phyloP scores from a whole-genome alignment of 495 filamentous ascomycete genomes.

The Penicillium parvum region DNA sequence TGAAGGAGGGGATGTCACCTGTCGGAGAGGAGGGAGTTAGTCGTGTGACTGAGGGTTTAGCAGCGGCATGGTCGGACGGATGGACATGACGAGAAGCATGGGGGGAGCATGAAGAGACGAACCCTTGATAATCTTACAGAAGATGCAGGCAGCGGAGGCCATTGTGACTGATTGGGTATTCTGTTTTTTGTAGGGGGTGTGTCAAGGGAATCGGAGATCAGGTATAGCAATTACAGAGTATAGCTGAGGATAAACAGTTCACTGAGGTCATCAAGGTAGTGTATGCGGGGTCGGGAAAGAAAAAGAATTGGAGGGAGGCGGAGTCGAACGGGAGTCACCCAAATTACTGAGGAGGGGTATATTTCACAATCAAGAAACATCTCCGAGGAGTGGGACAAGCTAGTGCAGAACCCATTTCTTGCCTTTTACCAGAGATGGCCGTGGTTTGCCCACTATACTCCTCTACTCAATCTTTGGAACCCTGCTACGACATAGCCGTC shows the following conservation, averaged over 20 bases:
- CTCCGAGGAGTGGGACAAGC: conserved; percentile 47
- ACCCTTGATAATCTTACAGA: conserved; percentile 98
- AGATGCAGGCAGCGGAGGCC: conserved; percentile 72
- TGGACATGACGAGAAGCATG: too few relatives aligned
- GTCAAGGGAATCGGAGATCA: not conserved
- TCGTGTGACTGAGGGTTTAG: too few relatives aligned
- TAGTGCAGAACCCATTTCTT: conserved; percentile 62
- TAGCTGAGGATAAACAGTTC: too few relatives aligned
- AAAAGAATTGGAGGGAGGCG: conserved; percentile 7
- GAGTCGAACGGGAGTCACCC: conserved; percentile 22
- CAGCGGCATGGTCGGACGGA: too few relatives aligned
- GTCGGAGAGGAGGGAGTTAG: conserved; percentile 3
- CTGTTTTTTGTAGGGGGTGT: conserved; percentile 10
- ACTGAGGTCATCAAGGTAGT: conserved; percentile 15
- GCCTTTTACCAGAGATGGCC: conserved; percentile 68
- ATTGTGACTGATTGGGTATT: conserved; percentile 22
- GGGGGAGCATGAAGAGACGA: conserved; percentile 12
- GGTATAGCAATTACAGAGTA: not conserved
- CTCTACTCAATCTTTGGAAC: conserved; percentile 59
- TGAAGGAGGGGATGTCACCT: conserved; percentile 95
- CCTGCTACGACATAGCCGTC: conserved; percentile 36
- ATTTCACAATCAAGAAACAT: not conserved
- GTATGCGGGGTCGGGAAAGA: conserved; percentile 11
- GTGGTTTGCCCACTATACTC: conserved; percentile 57
- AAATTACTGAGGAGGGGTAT: conserved; percentile 1